Conservation (phyloP, 129 eudicot genomes). For the Saussurea involucrata region DNA sequence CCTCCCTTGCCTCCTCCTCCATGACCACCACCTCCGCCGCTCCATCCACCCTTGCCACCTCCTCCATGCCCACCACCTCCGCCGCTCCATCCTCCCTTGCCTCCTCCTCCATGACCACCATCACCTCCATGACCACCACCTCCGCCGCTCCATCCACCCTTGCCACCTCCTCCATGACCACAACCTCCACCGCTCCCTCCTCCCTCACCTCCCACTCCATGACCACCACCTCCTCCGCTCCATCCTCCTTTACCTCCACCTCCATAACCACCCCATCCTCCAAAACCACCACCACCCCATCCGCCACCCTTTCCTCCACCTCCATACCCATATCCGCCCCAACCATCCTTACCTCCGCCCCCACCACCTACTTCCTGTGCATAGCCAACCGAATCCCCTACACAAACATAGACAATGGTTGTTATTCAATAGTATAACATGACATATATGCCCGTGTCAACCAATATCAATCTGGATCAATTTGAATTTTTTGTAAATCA, state of each 20-base stretch:
- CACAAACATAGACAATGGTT: slow-evolving; percentile 9
- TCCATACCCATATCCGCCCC: slow-evolving; percentile 27
- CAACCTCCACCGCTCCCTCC: too few species aligned
- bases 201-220: too few species aligned
- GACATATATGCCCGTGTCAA: too few species aligned
- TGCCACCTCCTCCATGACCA: slow-evolving; percentile 9
- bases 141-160: slow-evolving; percentile 18
- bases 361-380: slow-evolving; percentile 13
- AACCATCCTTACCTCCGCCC: slow-evolving; percentile 19
- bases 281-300: slow-evolving; percentile 26
- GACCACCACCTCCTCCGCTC: too few species aligned
- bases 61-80: slow-evolving; percentile 15
- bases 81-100: not conserved
- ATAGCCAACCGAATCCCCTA: slow-evolving; percentile 15
- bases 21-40: slow-evolving; percentile 7
- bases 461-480: too few species aligned
- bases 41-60: slow-evolving; percentile 16
- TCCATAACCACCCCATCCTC: slow-evolving; percentile 38
- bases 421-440: too few species aligned
- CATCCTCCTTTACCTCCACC: slow-evolving; percentile 32
- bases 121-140: slow-evolving; percentile 7
- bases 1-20: not conserved
- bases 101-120: not conserved
- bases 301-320: slow-evolving; percentile 32
- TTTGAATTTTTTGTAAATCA: too few species aligned